A percentile compares a stretch with the other conserved stretches of the same genome.
Conservation (phyloP, 2,329 filamentous ascomycete species). For the Pseudogymnoascus sp. region DNA sequence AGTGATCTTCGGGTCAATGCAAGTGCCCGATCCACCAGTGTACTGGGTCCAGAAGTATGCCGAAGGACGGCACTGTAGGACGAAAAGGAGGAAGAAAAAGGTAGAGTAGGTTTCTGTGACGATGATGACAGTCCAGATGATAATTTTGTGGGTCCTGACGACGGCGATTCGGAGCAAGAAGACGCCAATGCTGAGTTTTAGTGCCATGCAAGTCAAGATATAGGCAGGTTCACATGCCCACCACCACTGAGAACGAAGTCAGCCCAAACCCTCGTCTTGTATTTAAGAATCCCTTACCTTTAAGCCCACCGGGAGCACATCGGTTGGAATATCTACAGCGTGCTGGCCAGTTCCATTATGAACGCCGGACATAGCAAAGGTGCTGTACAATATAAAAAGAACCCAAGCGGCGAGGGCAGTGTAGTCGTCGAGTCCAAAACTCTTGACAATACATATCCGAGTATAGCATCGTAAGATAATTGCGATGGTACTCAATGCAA, state of each 20-base stretch:
- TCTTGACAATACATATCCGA: constrained; percentile 22
- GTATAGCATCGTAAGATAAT: constrained; percentile 24
- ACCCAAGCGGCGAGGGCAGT: constrained; percentile 19
- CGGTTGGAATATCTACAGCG: constrained; percentile 14
- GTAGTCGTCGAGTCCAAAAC: constrained; percentile 24
- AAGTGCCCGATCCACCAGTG: constrained; percentile 31
- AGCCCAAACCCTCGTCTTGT: neutral
- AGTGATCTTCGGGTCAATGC: constrained; percentile 33
- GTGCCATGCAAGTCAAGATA: constrained; percentile 31
- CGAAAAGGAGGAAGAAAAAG: constrained; percentile 37
- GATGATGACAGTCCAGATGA: constrained; percentile 31
- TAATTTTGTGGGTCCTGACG: constrained; percentile 26
- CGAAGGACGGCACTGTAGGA: constrained; percentile 42
- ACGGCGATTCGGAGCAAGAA: constrained; percentile 35
- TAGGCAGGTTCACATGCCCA: constrained; percentile 30
- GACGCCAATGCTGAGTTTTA: constrained; percentile 35
- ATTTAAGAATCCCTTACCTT: constrained; percentile 16
- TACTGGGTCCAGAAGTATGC: constrained; percentile 41
- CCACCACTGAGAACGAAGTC: constrained; percentile 16
- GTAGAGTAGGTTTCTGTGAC: constrained; percentile 30
- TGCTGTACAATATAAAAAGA: constrained; percentile 15
- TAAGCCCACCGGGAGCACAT: constrained; percentile 22
- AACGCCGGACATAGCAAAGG: constrained; percentile 20
- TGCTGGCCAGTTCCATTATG: constrained; percentile 24
- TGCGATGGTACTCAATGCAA: constrained; percentile 27